Percentiles rank a stretch among this genome's conserved stretches.
Conservation (phyloP, 345 rosid species). For the Combretum micranthum region DNA sequence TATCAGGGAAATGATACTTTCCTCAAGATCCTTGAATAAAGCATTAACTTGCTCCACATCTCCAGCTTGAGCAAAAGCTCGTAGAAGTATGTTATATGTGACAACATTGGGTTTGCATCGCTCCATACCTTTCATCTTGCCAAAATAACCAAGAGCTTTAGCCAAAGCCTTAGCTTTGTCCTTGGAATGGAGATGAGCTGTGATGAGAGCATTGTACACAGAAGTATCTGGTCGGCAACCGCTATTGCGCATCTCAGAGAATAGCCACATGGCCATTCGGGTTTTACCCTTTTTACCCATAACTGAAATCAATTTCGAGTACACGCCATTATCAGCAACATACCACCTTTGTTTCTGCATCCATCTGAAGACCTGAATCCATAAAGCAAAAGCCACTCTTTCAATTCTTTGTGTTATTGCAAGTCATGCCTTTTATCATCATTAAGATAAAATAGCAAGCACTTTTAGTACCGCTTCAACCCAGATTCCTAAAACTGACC, state of each 20-base stretch:
- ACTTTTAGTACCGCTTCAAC: too few species aligned
- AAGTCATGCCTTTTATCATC: not conserved
- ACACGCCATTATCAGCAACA: conserved; percentile 73
- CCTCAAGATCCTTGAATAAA: conserved; percentile 66
- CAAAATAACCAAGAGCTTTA: conserved; percentile 69
- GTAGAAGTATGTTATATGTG: conserved; percentile 77
- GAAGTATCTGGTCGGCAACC: conserved; percentile 93
- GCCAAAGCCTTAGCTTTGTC: conserved; percentile 79
- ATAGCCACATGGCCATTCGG: conserved; percentile 97
- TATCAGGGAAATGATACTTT: conserved; percentile 62
- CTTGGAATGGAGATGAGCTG: conserved; percentile 78
- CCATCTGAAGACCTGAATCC: conserved; percentile 85
- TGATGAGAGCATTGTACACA: conserved; percentile 80
- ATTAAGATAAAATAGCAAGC: too few species aligned
- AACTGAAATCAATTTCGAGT: conserved; percentile 69
- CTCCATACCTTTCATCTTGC: conserved; percentile 76
- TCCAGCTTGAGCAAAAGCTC: conserved; percentile 84
- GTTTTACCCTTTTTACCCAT: conserved; percentile 91
- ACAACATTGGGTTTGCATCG: conserved; percentile 80
- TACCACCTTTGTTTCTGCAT: conserved; percentile 98
- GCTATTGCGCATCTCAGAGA: conserved; percentile 90
- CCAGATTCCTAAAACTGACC: too few species aligned
- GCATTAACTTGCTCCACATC: conserved; percentile 62
- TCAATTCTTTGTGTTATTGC: not conserved
- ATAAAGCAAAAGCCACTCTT: not conserved